Conservation (phyloP, 2,329 filamentous ascomycete species). For the Didymella glomerata region DNA sequence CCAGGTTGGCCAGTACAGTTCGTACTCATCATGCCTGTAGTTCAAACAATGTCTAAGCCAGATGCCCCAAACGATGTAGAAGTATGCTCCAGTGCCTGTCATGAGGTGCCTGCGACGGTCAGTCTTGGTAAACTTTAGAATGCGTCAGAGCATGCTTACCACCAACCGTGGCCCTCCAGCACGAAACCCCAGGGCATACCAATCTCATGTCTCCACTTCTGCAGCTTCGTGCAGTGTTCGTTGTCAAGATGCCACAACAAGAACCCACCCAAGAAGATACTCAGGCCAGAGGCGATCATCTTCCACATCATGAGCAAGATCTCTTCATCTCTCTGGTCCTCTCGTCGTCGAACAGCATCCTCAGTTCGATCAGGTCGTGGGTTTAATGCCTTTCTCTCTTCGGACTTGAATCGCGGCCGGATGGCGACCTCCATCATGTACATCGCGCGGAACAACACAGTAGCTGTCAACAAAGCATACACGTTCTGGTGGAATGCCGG, state of each 20-base stretch:
- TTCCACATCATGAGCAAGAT: conserved; percentile 76
- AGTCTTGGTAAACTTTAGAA: conserved; percentile 14
- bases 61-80: conserved; percentile 83
- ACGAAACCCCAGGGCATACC: conserved; percentile 82
- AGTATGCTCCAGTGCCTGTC: conserved; percentile 83
- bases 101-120: conserved; percentile 70
- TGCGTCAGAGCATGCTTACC: conserved; percentile 57
- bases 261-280: conserved; percentile 77
- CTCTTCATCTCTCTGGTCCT: conserved; percentile 64
- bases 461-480: conserved; percentile 75
- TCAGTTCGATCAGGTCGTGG: conserved; percentile 40
- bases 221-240: conserved; percentile 72
- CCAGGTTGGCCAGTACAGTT: conserved; percentile 72
- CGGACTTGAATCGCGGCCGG: conserved; percentile 62
- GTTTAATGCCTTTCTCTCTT: conserved; percentile 50
- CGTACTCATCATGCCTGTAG: conserved; percentile 74
- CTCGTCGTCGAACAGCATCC: conserved; percentile 52
- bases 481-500: conserved; percentile 84
- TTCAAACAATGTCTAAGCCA: conserved; percentile 82
- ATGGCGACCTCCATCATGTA: conserved; percentile 77
- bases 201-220: conserved; percentile 70
- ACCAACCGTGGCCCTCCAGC: conserved; percentile 77
- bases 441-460: conserved; percentile 76
- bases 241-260: conserved; percentile 83
- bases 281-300: conserved; percentile 73